phyloP scores from a whole-genome alignment of 805 yeast species.

The Tetrapisispora pingtungensis region DNA sequence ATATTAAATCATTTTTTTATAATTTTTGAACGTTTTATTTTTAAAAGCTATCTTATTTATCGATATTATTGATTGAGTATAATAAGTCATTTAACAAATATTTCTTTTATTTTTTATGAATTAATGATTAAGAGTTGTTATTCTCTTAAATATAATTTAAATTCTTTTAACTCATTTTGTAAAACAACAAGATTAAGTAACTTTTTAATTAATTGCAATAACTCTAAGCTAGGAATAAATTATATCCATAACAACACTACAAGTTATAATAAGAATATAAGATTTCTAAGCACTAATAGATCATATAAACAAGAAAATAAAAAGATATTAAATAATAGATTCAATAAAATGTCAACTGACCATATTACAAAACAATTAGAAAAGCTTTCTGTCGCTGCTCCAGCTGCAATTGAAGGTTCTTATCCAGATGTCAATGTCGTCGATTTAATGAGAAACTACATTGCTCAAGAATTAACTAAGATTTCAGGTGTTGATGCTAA shows the following conservation, averaged over 20 bases:
- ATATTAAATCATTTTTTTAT: no score
- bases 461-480: constrained; percentile 64
- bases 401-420: constrained; percentile 45
- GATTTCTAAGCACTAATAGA: not conserved
- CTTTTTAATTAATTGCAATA: not conserved
- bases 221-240: no score
- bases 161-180: not conserved
- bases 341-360: constrained; percentile 7
- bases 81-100: no score
- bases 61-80: no score
- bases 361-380: constrained; percentile 25
- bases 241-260: not conserved
- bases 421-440: constrained; percentile 71
- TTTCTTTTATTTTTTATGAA: constrained; percentile 1
- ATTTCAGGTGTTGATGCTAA: constrained; percentile 62
- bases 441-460: constrained; percentile 83
- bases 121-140: not conserved
- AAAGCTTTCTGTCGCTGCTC: constrained; percentile 32
- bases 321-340: not conserved
- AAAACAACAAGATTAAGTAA: constrained; percentile 1
- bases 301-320: not conserved
- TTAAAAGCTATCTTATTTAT: no score
- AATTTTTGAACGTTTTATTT: no score
- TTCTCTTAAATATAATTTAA: not conserved
- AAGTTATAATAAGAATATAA: not conserved